A percentile compares a stretch with the other conserved stretches of the same genome.
Conservation (phyloP, 148 eudicot species). For the Cornus suecica region DNA sequence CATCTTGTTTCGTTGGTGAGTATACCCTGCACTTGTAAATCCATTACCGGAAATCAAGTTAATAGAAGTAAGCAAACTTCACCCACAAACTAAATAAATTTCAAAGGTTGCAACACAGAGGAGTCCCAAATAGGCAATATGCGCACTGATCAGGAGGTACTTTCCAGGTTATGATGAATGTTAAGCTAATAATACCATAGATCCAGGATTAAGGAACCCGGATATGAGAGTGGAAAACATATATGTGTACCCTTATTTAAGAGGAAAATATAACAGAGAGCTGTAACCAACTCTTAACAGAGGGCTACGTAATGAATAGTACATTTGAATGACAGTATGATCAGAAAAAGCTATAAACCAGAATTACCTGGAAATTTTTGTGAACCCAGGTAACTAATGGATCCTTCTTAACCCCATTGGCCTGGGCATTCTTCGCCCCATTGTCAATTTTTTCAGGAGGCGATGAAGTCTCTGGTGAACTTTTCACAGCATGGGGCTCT, state of each 20-base stretch:
- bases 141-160: too few relatives aligned
- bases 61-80: neutral
- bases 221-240: too few relatives aligned
- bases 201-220: too few relatives aligned
- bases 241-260: too few relatives aligned
- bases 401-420: slow-evolving; percentile 50
- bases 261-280: neutral
- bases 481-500: slow-evolving; percentile 18
- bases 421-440: slow-evolving; percentile 41
- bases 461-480: slow-evolving; percentile 23
- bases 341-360: neutral
- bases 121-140: too few relatives aligned
- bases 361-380: slow-evolving; percentile 67
- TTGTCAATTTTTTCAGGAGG: slow-evolving; percentile 47
- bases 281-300: neutral
- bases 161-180: too few relatives aligned
- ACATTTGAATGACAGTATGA: neutral
- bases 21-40: slow-evolving; percentile 51
- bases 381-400: slow-evolving; percentile 81
- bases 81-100: neutral
- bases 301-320: neutral
- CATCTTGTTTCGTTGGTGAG: slow-evolving; percentile 82
- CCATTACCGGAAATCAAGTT: slow-evolving; percentile 9
- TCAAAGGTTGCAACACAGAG: too few relatives aligned
- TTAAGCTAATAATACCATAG: too few relatives aligned